These are phyloP conservation scores for Saturnispora galanensis DNA, from an alignment of 805 yeast species.

Conservation along the genomic window DNA sequence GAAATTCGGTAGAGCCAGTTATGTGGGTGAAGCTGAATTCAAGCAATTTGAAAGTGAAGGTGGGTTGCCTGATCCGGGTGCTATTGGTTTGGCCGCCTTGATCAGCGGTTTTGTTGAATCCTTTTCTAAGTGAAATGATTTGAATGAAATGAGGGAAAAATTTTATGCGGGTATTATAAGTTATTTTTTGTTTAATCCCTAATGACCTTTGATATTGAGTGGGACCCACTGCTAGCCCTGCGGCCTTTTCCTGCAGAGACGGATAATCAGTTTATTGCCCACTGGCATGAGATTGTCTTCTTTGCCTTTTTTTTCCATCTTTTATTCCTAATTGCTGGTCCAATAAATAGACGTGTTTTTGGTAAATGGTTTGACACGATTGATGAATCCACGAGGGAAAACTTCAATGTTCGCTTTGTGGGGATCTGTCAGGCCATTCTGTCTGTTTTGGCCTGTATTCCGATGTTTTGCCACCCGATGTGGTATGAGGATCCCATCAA, in stretches of 20 bases:
- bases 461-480: slow-evolving; percentile 52
- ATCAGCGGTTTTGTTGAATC: slow-evolving; percentile 23
- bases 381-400: slow-evolving; percentile 40
- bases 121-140: background rate
- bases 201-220: slow-evolving; percentile 18
- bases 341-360: slow-evolving; percentile 37
- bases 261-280: slow-evolving; percentile 35
- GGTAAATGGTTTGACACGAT: slow-evolving; percentile 39
- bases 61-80: slow-evolving; percentile 93
- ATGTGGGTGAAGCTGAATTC: slow-evolving; percentile 59
- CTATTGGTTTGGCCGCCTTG: slow-evolving; percentile 59
- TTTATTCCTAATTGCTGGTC: slow-evolving; percentile 44
- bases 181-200: too few species aligned
- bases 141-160: background rate
- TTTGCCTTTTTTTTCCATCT: slow-evolving; percentile 52
- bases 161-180: too few species aligned
- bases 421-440: slow-evolving; percentile 75
- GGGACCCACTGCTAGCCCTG: slow-evolving; percentile 36
- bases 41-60: slow-evolving; percentile 42
- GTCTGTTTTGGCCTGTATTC: slow-evolving; percentile 50
- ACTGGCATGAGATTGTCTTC: slow-evolving; percentile 65
- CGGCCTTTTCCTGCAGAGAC: slow-evolving; percentile 40
- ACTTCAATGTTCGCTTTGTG: slow-evolving; percentile 86
- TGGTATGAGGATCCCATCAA: slow-evolving; percentile 42
- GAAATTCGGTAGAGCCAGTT: slow-evolving; percentile 88